Conservation (phyloP, 495 filamentous ascomycete species). For the Daldinia concentrica region DNA sequence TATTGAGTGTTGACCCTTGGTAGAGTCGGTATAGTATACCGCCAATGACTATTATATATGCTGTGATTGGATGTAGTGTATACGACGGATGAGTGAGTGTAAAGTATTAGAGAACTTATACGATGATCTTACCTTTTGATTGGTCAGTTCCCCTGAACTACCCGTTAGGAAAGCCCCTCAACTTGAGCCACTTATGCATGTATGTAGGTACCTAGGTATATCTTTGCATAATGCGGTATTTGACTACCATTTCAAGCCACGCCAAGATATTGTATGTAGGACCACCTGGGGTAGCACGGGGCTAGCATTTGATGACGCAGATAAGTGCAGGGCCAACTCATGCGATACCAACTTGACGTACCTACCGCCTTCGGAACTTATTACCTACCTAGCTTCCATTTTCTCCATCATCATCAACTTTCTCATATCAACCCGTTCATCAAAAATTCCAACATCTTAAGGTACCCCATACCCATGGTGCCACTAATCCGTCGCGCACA, state of each 20-base stretch:
- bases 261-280: conserved; percentile 35
- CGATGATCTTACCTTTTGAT: background rate
- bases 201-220: background rate
- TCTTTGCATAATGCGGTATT: conserved; percentile 7
- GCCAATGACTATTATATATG: background rate
- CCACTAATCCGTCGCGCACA: conserved; percentile 9
- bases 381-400: background rate
- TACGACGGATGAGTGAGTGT: background rate
- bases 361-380: background rate
- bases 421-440: conserved; percentile 9
- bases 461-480: conserved; percentile 26
- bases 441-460: conserved; percentile 4
- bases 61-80: background rate
- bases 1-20: no score
- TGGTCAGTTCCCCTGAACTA: conserved; percentile 15
- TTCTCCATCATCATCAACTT: conserved; percentile 15
- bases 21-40: no score
- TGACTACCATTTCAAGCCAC: conserved; percentile 11
- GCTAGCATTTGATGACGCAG: conserved; percentile 44
- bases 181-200: background rate
- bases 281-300: conserved; percentile 14
- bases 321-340: conserved; percentile 42
- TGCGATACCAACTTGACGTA: conserved; percentile 15
- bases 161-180: conserved; percentile 1
- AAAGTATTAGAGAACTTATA: background rate